Evolutionary conservation across 2,329 filamentous ascomycete genomes (phyloP).

Genomic region (Coniochaeta hoffmannii): DNA sequence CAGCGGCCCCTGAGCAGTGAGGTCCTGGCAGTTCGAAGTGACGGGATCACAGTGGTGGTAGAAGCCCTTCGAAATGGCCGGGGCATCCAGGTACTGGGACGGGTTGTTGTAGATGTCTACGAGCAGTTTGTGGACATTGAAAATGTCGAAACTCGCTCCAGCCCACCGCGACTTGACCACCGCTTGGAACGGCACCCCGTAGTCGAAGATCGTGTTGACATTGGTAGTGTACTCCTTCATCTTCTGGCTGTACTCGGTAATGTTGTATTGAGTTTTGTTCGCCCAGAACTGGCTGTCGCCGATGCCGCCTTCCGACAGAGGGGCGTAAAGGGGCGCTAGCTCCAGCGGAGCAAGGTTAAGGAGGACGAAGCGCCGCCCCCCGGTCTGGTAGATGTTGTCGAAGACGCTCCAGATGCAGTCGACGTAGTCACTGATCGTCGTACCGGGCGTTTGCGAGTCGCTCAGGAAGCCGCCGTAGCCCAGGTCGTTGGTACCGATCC

Average conservation of each 20-base stretch:
- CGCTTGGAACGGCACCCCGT: conserved; percentile 40
- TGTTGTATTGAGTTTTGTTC: conserved; percentile 37
- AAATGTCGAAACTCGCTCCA: conserved; percentile 55
- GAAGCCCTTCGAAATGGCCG: conserved; percentile 53
- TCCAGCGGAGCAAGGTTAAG: conserved; percentile 63
- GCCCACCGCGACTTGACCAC: conserved; percentile 40
- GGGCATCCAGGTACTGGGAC: conserved; percentile 50
- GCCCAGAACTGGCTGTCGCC: conserved; percentile 36
- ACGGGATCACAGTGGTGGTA: conserved; percentile 43
- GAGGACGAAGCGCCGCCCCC: conserved; percentile 64
- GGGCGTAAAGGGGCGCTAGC: conserved; percentile 58
- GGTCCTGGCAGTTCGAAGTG: conserved; percentile 26
- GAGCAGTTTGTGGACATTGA: conserved; percentile 60
- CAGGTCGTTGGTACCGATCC: conserved; percentile 78
- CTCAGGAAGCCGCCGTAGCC: conserved; percentile 58
- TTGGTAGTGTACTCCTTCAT: conserved; percentile 41
- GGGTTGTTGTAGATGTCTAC: conserved; percentile 59
- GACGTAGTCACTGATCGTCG: conserved; percentile 56
- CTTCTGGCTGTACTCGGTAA: conserved; percentile 37
- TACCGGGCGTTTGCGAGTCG: conserved; percentile 51
- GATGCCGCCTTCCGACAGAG: conserved; percentile 32
- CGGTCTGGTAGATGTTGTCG: conserved; percentile 55
- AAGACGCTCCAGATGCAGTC: conserved; percentile 61
- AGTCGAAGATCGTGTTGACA: conserved; percentile 41
- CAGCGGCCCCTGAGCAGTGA: conserved; percentile 26